Evolutionary conservation across 768 basidiomycete species (phyloP).

Genomic region (Tylopilus rubrobrunneus): DNA sequence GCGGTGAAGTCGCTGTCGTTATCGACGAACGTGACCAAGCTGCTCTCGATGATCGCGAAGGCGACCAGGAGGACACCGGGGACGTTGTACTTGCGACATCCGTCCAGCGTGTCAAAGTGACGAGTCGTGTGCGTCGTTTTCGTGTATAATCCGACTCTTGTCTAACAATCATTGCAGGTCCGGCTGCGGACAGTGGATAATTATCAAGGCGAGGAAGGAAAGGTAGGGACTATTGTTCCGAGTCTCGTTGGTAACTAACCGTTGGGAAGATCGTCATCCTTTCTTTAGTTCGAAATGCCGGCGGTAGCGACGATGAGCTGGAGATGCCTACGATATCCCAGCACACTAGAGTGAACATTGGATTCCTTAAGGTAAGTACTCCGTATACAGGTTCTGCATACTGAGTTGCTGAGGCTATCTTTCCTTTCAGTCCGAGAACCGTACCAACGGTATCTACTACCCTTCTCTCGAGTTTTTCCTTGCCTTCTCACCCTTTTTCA

Average conservation of each 20-base stretch:
- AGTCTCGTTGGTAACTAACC: background rate
- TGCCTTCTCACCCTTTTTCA: constrained; percentile 12
- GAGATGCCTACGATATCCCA: constrained; percentile 16
- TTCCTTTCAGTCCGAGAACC: constrained; percentile 45
- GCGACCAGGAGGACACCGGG: constrained; percentile 32
- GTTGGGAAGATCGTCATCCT: constrained; percentile 59
- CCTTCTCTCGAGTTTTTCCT: too few relatives aligned
- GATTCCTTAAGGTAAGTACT: constrained; percentile 62
- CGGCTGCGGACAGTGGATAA: constrained; percentile 73
- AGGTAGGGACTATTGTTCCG: constrained; percentile 30
- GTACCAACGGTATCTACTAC: constrained; percentile 45
- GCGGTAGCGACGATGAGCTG: constrained; percentile 38
- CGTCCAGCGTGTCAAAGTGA: constrained; percentile 49
- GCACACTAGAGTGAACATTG: constrained; percentile 43
- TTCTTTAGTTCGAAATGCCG: constrained; percentile 70
- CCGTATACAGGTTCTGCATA: background rate
- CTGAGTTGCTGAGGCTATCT: background rate
- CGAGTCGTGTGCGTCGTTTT: constrained; percentile 42
- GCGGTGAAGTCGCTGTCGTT: constrained; percentile 50
- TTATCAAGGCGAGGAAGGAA: constrained; percentile 73
- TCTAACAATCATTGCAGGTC: constrained; percentile 38
- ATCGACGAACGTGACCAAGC: constrained; percentile 69
- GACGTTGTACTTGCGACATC: constrained; percentile 14
- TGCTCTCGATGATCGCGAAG: constrained; percentile 52
- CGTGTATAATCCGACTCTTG: background rate